These are phyloP conservation scores for Naegleria lovaniensis DNA, from an alignment of 208 protist species.

Conservation along the genomic window DNA sequence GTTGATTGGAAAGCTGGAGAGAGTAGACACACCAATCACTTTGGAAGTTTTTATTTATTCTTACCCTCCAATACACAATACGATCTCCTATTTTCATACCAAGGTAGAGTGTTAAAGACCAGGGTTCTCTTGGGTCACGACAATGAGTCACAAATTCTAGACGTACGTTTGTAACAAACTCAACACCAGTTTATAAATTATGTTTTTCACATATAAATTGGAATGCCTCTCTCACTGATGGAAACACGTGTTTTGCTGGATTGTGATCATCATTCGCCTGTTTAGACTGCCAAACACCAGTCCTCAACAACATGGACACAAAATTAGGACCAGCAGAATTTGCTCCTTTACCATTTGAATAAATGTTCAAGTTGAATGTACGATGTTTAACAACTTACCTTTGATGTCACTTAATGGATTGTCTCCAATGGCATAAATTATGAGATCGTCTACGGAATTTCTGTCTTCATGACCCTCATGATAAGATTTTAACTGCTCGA, in stretches of 20 bases:
- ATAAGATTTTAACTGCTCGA: background rate
- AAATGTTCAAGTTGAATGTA: too few species aligned
- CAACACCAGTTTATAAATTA: background rate
- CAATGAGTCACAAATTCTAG: background rate
- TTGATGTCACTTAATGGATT: constrained; percentile 3
- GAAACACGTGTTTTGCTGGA: background rate
- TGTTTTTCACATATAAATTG: background rate
- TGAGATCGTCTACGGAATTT: background rate
- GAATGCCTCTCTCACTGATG: background rate
- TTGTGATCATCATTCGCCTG: background rate
- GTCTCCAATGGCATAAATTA: constrained; percentile 4
- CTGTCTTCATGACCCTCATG: background rate
- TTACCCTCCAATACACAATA: background rate
- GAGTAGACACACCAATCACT: background rate
- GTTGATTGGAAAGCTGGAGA: constrained; percentile 2
- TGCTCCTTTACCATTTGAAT: too few species aligned
- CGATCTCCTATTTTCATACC: background rate
- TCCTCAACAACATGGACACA: background rate
- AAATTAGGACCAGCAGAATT: background rate
- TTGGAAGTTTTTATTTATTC: constrained; percentile 16
- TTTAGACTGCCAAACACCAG: background rate
- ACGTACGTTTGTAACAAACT: background rate
- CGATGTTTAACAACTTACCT: too few species aligned
- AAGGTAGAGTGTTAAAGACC: background rate
- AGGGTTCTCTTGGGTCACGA: background rate